Evolutionary conservation across 106 monocot genomes (phyloP).

Genomic region (Phalaenopsis aphrodite): DNA sequence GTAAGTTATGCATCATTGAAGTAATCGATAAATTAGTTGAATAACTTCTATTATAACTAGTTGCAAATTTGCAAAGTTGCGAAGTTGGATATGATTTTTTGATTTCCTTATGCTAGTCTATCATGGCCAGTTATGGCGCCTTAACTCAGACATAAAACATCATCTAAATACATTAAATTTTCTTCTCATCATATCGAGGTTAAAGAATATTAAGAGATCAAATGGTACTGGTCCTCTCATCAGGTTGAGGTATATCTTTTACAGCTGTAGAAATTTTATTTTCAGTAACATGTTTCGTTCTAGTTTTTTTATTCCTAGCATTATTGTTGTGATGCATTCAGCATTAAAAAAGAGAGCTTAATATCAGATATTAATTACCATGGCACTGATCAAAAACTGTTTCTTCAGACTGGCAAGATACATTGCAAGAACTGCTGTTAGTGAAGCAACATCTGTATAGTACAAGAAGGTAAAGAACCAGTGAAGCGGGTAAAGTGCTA

Average conservation of each 20-base stretch:
- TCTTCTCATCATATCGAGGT: not conserved
- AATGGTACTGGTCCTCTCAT: not conserved
- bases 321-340: not conserved
- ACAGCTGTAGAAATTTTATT: not conserved
- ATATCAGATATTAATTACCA: constrained; percentile 33
- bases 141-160: not conserved
- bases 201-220: not conserved
- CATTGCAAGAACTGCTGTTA: constrained; percentile 78
- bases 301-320: not conserved
- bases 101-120: not conserved
- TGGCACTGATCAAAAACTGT: constrained; percentile 53
- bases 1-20: no score
- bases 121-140: not conserved
- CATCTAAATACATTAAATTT: not conserved
- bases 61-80: no score
- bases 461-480: constrained; percentile 98
- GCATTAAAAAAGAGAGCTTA: not conserved
- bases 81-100: no score
- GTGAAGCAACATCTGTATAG: constrained; percentile 92
- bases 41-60: no score
- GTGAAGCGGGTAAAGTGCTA: constrained; percentile 73
- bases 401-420: constrained; percentile 66
- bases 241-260: not conserved
- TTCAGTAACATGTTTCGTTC: not conserved
- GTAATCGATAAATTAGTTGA: no score